A percentile compares a stretch with the other conserved stretches of the same genome.
These are phyloP conservation scores for Pichia exigua DNA, from an alignment of 805 yeast species.

Conservation along the genomic window DNA sequence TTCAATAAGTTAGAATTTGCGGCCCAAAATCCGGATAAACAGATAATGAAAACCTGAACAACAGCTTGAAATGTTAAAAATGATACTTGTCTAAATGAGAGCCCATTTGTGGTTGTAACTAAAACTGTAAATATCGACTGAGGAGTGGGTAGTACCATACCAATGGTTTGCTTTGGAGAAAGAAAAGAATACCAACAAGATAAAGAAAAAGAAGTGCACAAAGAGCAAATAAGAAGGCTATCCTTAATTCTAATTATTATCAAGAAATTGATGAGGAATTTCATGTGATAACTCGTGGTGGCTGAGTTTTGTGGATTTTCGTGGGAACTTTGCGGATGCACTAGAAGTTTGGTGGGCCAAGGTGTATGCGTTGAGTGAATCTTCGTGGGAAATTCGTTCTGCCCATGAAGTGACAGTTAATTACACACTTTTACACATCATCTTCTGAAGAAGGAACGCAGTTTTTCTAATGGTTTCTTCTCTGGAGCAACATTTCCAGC, in stretches of 20 bases:
- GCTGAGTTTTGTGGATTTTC: background rate
- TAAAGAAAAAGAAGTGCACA: background rate
- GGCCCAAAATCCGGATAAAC: constrained; percentile 80
- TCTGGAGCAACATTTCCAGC: background rate
- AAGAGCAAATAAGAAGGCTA: too few species aligned
- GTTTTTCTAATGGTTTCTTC: background rate
- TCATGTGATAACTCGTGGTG: background rate
- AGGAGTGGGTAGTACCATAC: background rate
- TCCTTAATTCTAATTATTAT: background rate
- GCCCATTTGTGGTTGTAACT: constrained; percentile 3
- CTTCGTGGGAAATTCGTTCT: too few species aligned
- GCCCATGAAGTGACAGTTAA: too few species aligned
- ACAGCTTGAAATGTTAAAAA: constrained; percentile 87
- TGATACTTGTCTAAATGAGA: constrained; percentile 32
- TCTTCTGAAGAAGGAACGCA: background rate
- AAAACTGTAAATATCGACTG: constrained; percentile 1
- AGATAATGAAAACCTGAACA: constrained; percentile 78
- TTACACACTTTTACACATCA: background rate
- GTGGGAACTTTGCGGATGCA: background rate
- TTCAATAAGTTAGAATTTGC: constrained; percentile 66
- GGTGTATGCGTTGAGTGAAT: too few species aligned
- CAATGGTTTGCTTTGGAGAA: background rate
- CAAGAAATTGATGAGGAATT: background rate
- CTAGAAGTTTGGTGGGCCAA: background rate
- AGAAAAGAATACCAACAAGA: background rate